These are phyloP conservation scores for Acanthamoeba culbertsoni DNA, from an alignment of 208 protist genomes.

Conservation along the genomic window DNA sequence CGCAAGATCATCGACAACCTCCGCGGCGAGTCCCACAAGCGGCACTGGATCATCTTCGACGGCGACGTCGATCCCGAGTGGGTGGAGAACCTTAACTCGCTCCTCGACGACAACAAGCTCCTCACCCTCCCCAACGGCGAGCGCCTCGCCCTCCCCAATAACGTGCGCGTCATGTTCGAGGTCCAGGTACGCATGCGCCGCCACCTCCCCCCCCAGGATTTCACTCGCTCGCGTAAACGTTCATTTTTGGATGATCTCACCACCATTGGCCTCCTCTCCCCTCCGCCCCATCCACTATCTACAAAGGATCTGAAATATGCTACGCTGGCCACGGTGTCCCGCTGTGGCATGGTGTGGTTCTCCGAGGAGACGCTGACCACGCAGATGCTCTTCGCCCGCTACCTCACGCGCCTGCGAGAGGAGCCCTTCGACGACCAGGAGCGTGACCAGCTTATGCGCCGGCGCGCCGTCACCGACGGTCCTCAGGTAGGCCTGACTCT, in stretches of 20 bases:
- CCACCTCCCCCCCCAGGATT: too few relatives aligned
- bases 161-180: constrained; percentile 98
- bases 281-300: too few relatives aligned
- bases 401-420: constrained; percentile 65
- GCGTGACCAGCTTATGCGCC: constrained; percentile 29
- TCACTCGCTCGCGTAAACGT: too few relatives aligned
- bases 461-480: neutral
- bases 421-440: constrained; percentile 73
- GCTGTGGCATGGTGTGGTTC: constrained; percentile 99
- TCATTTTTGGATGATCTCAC: too few relatives aligned
- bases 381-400: constrained; percentile 88
- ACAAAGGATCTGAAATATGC: constrained; percentile 95
- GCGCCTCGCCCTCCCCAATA: constrained; percentile 94
- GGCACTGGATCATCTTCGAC: constrained; percentile 98
- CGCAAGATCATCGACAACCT: constrained; percentile 95
- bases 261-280: too few relatives aligned
- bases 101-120: constrained; percentile 99
- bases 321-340: constrained; percentile 97
- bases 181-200: too few relatives aligned
- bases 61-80: constrained; percentile 99
- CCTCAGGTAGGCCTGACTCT: neutral
- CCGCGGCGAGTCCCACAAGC: constrained; percentile 81
- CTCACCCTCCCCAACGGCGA: constrained; percentile 99
- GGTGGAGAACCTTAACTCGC: constrained; percentile 99
- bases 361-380: constrained; percentile 88